Evolutionary conservation across 441 rosid species (phyloP).

Genomic region (Euphorbia celastroides): DNA sequence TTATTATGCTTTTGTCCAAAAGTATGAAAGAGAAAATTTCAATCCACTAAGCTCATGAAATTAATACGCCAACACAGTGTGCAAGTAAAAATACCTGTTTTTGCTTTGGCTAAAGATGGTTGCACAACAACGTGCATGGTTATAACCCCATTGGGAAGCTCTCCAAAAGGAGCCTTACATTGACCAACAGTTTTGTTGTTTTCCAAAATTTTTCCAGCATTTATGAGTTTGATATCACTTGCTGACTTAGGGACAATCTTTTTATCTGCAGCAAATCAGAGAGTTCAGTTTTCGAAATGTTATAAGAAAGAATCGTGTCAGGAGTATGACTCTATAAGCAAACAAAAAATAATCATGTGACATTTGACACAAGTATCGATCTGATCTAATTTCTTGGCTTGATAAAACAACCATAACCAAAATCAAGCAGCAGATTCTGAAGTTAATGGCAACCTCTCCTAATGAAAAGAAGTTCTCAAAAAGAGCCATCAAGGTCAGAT

Average conservation of each 20-base stretch:
- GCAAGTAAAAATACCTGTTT: conserved; percentile 51
- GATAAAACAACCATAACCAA: background rate
- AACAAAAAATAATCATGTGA: background rate
- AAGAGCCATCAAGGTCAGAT: background rate
- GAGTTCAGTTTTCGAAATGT: background rate
- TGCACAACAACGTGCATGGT: conserved; percentile 97
- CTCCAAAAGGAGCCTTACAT: conserved; percentile 74
- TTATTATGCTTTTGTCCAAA: no score
- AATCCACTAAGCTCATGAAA: background rate
- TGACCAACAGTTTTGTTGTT: conserved; percentile 79
- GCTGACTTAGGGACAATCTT: conserved; percentile 65
- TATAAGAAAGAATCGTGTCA: background rate
- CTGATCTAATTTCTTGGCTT: background rate
- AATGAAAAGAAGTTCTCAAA: background rate
- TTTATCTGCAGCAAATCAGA: conserved; percentile 42
- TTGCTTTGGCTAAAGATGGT: conserved; percentile 61
- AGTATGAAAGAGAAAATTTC: background rate
- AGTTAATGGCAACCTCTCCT: background rate
- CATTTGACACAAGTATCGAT: background rate
- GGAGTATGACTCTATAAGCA: background rate
- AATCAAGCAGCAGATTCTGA: conserved; percentile 1
- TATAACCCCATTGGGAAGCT: conserved; percentile 60
- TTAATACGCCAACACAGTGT: background rate
- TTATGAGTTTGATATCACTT: conserved; percentile 76
- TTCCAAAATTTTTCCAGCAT: conserved; percentile 83